A percentile compares a stretch with the other conserved stretches of the same genome.
phyloP scores from a whole-genome alignment of 1,284 basidiomycete species.

The Tetrapyrgos nigripes region DNA sequence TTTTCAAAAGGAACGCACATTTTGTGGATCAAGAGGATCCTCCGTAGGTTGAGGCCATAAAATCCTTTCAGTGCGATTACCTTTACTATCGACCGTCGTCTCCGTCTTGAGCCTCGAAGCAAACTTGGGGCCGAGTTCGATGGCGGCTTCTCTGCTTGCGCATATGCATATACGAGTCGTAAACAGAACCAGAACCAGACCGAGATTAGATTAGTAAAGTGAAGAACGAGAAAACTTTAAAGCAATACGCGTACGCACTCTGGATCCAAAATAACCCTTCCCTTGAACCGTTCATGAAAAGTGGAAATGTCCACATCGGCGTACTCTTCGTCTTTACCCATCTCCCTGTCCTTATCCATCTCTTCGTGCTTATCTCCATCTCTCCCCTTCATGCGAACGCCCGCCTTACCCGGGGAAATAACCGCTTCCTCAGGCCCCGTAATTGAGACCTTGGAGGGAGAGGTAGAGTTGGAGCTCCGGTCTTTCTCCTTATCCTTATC shows the following conservation, averaged over 20 bases:
- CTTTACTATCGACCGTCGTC: slow-evolving; percentile 53
- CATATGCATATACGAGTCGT: not conserved
- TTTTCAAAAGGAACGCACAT: slow-evolving; percentile 42
- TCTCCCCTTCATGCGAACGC: no score
- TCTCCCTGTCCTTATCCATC: not conserved
- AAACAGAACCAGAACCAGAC: not conserved
- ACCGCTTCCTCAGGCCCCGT: no score
- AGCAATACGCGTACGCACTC: no score
- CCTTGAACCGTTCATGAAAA: slow-evolving; percentile 46
- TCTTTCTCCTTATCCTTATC: no score
- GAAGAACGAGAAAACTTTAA: not conserved
- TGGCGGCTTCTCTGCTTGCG: slow-evolving; percentile 46
- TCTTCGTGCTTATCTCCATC: no score
- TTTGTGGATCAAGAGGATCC: slow-evolving; percentile 62
- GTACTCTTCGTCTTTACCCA: not conserved
- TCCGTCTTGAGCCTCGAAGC: slow-evolving; percentile 58
- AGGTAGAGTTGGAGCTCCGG: no score
- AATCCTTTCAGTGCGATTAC: no score
- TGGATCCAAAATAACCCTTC: slow-evolving; percentile 48
- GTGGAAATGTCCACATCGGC: not conserved
- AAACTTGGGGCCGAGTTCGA: slow-evolving; percentile 53
- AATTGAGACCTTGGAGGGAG: no score
- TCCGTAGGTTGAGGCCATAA: slow-evolving; percentile 64
- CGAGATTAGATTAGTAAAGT: not conserved
- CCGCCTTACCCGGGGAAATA: no score